Evolutionary conservation across 179 eudicot genomes (phyloP).

Genomic region (Beta macrorhiza): DNA sequence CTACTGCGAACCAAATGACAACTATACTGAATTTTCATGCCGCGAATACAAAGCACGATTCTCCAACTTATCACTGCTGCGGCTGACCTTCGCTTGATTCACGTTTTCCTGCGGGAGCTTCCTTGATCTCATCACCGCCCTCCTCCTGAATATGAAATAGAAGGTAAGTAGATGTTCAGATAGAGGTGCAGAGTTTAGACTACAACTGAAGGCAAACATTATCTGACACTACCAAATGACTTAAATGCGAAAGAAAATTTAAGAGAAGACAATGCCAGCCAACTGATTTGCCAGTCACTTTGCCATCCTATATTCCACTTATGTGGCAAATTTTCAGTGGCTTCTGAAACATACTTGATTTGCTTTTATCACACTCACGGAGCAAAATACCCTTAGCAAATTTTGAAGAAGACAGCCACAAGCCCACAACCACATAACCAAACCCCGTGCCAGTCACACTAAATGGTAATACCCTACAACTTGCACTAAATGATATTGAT

Average conservation of each 20-base stretch:
- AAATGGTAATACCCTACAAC: not conserved
- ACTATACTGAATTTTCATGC: slow-evolving; percentile 26
- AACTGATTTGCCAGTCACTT: not conserved
- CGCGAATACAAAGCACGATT: slow-evolving; percentile 24
- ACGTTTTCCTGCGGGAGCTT: slow-evolving; percentile 31
- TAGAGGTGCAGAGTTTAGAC: not conserved
- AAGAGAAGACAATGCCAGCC: not conserved
- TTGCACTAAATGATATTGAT: no score
- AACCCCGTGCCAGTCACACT: not conserved
- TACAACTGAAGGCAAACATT: not conserved
- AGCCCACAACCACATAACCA: no score
- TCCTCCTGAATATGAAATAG: slow-evolving; percentile 34
- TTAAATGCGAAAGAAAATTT: no score
- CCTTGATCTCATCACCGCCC: slow-evolving; percentile 52
- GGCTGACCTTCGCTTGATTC: slow-evolving; percentile 41
- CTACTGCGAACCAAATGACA: slow-evolving; percentile 32
- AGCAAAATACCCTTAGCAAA: no score
- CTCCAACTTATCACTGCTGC: slow-evolving; percentile 37
- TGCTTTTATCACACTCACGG: not conserved
- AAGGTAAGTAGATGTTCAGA: slow-evolving; percentile 4
- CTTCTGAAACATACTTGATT: not conserved
- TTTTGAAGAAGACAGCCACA: no score
- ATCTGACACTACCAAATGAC: not conserved
- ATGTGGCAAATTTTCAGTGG: not conserved
- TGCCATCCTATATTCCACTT: not conserved